Evolutionary conservation across 2,329 filamentous ascomycete genomes (phyloP).

Genomic region (Colletotrichum ledebouriae): DNA sequence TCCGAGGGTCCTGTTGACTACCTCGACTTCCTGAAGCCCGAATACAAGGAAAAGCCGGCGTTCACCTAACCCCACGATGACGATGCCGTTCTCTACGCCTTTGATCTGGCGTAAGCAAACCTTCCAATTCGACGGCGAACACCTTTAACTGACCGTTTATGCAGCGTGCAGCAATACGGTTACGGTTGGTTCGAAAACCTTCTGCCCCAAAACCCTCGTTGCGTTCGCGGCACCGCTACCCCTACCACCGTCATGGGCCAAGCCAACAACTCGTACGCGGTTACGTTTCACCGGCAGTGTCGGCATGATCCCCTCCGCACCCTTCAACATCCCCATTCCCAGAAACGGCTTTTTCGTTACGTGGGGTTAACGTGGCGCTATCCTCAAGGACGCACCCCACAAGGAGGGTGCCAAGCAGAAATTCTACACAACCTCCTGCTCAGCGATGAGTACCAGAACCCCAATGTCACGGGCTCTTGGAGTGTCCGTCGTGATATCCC

Average conservation of each 20-base stretch:
- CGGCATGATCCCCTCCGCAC: slow-evolving; percentile 40
- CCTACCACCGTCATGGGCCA: slow-evolving; percentile 45
- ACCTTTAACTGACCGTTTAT: not conserved
- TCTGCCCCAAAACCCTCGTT: slow-evolving; percentile 61
- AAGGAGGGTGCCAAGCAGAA: slow-evolving; percentile 61
- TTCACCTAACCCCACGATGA: slow-evolving; percentile 71
- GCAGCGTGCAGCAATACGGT: slow-evolving; percentile 56
- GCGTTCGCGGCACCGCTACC: slow-evolving; percentile 63
- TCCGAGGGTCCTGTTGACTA: slow-evolving; percentile 53
- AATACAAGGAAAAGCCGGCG: slow-evolving; percentile 66
- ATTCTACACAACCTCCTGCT: slow-evolving; percentile 62
- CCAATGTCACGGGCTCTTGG: slow-evolving; percentile 45
- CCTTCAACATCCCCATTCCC: slow-evolving; percentile 49
- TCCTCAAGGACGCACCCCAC: slow-evolving; percentile 61
- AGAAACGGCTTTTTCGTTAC: slow-evolving; percentile 56
- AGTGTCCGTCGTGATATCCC: slow-evolving; percentile 52
- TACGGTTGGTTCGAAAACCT: slow-evolving; percentile 61
- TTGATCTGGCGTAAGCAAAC: slow-evolving; percentile 59
- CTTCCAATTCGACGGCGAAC: not conserved
- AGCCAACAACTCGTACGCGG: slow-evolving; percentile 49
- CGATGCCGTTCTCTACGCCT: slow-evolving; percentile 66
- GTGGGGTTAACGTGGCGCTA: slow-evolving; percentile 63
- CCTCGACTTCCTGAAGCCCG: slow-evolving; percentile 59
- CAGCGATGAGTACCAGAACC: slow-evolving; percentile 55
- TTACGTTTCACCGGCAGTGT: slow-evolving; percentile 50